Percentiles rank a stretch among this genome's conserved stretches.
phyloP scores from a whole-genome alignment of 345 rosid genomes.

The Linum lewisii region DNA sequence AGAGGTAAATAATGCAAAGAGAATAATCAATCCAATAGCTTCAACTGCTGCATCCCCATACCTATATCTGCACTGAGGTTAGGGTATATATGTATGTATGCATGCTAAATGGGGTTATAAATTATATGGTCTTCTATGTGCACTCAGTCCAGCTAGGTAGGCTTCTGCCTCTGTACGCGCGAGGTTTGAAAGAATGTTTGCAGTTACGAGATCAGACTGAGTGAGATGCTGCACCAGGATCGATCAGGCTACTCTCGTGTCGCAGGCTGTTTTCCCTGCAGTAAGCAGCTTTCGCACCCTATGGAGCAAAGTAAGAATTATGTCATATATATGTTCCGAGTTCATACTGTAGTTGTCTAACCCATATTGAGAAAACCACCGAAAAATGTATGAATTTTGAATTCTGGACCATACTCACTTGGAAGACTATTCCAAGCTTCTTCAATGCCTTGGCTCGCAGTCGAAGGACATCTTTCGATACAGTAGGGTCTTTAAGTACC shows the following conservation, averaged over 20 bases:
- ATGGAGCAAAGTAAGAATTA: constrained; percentile 15
- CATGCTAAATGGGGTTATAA: too few species aligned
- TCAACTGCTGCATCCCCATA: too few species aligned
- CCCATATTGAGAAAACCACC: too few species aligned
- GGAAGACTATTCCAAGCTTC: constrained; percentile 81
- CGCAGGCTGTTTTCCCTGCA: constrained; percentile 75
- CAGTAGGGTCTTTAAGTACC: constrained; percentile 86
- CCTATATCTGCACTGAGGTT: too few species aligned
- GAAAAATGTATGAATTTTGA: too few species aligned
- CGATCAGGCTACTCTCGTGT: constrained; percentile 24
- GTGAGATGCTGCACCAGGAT: background rate
- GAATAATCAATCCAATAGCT: too few species aligned
- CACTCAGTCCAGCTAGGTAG: background rate
- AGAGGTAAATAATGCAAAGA: background rate
- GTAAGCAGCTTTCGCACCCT: constrained; percentile 79
- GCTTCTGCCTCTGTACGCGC: background rate
- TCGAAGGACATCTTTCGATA: constrained; percentile 50
- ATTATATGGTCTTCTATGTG: background rate
- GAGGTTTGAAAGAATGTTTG: too few species aligned
- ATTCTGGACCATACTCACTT: constrained; percentile 45
- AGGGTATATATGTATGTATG: too few species aligned
- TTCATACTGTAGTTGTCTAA: background rate
- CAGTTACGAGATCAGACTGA: background rate
- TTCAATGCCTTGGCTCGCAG: constrained; percentile 62
- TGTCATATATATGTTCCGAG: too few species aligned